Conservation (phyloP, 2,329 filamentous ascomycete genomes). For the Cercospora beticola region DNA sequence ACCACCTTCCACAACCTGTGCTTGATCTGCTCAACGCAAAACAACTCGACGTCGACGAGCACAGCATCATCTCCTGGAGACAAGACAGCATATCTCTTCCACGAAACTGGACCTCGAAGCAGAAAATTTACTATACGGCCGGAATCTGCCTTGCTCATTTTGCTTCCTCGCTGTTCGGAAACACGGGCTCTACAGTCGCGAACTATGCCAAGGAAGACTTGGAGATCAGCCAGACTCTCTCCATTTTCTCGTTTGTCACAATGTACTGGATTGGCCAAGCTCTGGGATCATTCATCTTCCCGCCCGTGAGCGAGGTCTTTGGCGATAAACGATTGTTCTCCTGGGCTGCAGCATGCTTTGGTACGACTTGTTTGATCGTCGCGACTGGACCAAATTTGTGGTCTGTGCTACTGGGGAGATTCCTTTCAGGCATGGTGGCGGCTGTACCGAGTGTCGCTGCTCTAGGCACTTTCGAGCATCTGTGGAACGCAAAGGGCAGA, state of each 20-base stretch:
- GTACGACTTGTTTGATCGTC: conserved; percentile 41
- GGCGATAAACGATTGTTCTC: conserved; percentile 42
- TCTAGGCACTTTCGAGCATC: conserved; percentile 52
- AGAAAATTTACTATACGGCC: conserved; percentile 22
- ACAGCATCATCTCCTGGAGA: conserved; percentile 24
- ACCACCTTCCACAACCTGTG: background rate
- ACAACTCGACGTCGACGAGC: conserved; percentile 20
- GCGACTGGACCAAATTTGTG: conserved; percentile 41
- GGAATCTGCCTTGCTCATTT: conserved; percentile 26
- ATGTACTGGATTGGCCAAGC: conserved; percentile 32
- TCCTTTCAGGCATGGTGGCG: conserved; percentile 48
- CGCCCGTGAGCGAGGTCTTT: conserved; percentile 42
- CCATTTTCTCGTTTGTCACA: conserved; percentile 28
- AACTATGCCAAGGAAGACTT: conserved; percentile 22
- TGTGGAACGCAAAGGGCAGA: conserved; percentile 40
- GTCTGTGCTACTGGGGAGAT: conserved; percentile 44
- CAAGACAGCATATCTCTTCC: conserved; percentile 23
- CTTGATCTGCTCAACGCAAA: conserved; percentile 8
- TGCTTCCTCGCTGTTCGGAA: conserved; percentile 26
- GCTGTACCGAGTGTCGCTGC: conserved; percentile 51
- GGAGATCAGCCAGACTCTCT: conserved; percentile 14
- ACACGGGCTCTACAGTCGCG: conserved; percentile 25
- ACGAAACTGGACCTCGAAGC: conserved; percentile 17
- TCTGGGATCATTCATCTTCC: conserved; percentile 42
- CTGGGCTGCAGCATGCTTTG: conserved; percentile 37